A percentile compares a stretch with the other conserved stretches of the same genome.
These are phyloP conservation scores for Jamesozyma gamospora DNA, from an alignment of 805 yeast species.

Conservation along the genomic window DNA sequence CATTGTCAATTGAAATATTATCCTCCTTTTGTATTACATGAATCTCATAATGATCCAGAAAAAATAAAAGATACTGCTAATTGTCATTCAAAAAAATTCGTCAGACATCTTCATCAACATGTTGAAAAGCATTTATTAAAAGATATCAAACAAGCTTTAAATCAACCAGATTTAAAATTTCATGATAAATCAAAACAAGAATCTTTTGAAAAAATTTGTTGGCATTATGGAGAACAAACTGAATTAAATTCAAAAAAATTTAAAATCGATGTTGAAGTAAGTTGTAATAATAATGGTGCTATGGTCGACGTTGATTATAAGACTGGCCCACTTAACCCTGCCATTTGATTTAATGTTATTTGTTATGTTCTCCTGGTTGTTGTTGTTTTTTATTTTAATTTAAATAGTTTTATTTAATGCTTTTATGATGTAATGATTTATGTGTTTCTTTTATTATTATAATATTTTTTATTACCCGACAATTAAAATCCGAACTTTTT, in stretches of 20 bases:
- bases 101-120: slow-evolving; percentile 67
- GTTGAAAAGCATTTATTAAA: slow-evolving; percentile 58
- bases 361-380: too few relatives aligned
- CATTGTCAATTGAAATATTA: slow-evolving; percentile 58
- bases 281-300: slow-evolving; percentile 56
- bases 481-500: not conserved
- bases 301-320: slow-evolving; percentile 57
- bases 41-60: slow-evolving; percentile 58
- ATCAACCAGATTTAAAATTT: slow-evolving; percentile 40
- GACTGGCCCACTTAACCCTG: slow-evolving; percentile 35
- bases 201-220: slow-evolving; percentile 40
- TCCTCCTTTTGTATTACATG: slow-evolving; percentile 65
- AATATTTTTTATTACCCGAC: not conserved
- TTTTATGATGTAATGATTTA: not conserved
- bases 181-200: slow-evolving; percentile 40
- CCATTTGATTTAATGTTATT: not conserved
- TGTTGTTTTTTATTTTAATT: not conserved
- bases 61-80: slow-evolving; percentile 64
- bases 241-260: slow-evolving; percentile 55
- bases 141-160: slow-evolving; percentile 55
- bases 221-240: slow-evolving; percentile 53
- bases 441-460: not conserved
- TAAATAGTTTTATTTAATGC: too few relatives aligned
- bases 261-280: slow-evolving; percentile 52
- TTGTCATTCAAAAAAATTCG: slow-evolving; percentile 60